phyloP scores from a whole-genome alignment of 371 early-diverging fungal species.

The Thermomucor indicae-seudaticae region DNA sequence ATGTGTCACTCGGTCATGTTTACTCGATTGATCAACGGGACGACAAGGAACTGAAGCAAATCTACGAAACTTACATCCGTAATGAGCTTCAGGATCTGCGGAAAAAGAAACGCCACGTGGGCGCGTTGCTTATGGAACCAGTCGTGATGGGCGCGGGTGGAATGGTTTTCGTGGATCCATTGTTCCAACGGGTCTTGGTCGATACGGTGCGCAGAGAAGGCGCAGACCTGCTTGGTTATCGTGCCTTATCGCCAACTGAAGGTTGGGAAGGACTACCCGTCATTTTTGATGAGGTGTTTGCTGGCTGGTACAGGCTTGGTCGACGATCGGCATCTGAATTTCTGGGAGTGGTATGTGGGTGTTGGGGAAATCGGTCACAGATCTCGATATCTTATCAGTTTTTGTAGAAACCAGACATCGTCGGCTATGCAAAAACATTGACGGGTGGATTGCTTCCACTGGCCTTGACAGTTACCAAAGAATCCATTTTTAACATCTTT shows the following conservation, averaged over 20 bases:
- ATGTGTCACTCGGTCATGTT: slow-evolving; percentile 28
- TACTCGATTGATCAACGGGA: slow-evolving; percentile 28
- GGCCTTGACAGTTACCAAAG: slow-evolving; percentile 67
- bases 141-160: slow-evolving; percentile 82
- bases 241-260: slow-evolving; percentile 8
- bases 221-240: slow-evolving; percentile 28
- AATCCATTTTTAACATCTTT: slow-evolving; percentile 66
- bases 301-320: slow-evolving; percentile 78
- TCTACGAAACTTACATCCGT: slow-evolving; percentile 52
- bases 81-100: slow-evolving; percentile 34
- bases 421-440: slow-evolving; percentile 74
- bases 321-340: slow-evolving; percentile 59
- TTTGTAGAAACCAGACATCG: slow-evolving; percentile 68
- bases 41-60: slow-evolving; percentile 26
- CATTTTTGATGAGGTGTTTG: slow-evolving; percentile 84
- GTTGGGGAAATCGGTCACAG: slow-evolving; percentile 1
- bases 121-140: slow-evolving; percentile 77
- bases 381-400: slow-evolving; percentile 3
- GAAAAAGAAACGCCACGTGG: slow-evolving; percentile 55
- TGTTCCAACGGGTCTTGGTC: slow-evolving; percentile 69
- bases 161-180: slow-evolving; percentile 82
- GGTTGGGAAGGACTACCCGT: slow-evolving; percentile 67
- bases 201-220: slow-evolving; percentile 55
- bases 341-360: slow-evolving; percentile 55
- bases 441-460: slow-evolving; percentile 78